Conservation (phyloP, 176 grass and related monocot species). For the Phoenix dactylifera region DNA sequence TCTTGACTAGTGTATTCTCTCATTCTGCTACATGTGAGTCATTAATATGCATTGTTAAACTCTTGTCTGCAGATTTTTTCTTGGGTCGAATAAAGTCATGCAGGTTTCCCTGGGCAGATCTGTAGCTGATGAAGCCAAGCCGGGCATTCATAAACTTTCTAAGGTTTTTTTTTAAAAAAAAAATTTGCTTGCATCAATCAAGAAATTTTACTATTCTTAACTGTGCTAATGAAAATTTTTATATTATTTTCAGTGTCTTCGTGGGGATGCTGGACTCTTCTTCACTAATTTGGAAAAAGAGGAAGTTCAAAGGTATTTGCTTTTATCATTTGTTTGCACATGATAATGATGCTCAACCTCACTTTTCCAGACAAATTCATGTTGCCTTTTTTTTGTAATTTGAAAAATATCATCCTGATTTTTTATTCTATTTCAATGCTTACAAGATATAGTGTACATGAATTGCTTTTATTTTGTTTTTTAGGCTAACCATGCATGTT, state of each 20-base stretch:
- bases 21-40: not conserved
- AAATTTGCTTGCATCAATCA: not conserved
- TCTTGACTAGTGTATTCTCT: too few relatives aligned
- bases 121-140: slow-evolving; percentile 65
- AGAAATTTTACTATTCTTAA: not conserved
- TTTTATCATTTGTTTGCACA: too few relatives aligned
- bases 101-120: slow-evolving; percentile 75
- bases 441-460: too few relatives aligned
- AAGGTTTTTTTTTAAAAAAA: slow-evolving; percentile 31
- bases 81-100: slow-evolving; percentile 96
- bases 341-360: too few relatives aligned
- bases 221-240: slow-evolving; percentile 11
- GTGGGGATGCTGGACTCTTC: slow-evolving; percentile 59
- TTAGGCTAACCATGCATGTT: too few relatives aligned
- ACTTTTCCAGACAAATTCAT: too few relatives aligned
- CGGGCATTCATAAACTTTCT: slow-evolving; percentile 60
- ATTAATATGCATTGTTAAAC: not conserved
- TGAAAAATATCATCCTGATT: too few relatives aligned
- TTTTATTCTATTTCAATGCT: too few relatives aligned
- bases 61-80: slow-evolving; percentile 60
- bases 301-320: slow-evolving; percentile 66
- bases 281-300: slow-evolving; percentile 76
- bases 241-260: slow-evolving; percentile 42
- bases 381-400: too few relatives aligned
- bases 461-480: too few relatives aligned